Evolutionary conservation across 2,329 filamentous ascomycete species (phyloP).

Genomic region (Neoascochyta sp.): DNA sequence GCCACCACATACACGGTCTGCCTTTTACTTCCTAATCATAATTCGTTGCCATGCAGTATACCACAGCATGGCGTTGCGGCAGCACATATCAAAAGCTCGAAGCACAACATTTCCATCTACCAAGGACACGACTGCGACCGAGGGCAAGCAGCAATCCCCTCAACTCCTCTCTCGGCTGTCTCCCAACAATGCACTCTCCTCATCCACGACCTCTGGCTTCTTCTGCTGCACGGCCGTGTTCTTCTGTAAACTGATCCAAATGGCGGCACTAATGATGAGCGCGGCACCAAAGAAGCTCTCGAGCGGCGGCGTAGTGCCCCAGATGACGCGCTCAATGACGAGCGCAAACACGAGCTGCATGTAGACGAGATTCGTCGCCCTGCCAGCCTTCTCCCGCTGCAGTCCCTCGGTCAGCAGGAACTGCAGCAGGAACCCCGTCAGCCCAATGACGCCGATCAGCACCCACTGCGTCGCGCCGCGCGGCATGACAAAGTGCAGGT

Average conservation of each 20-base stretch:
- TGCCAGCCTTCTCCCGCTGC: conserved; percentile 59
- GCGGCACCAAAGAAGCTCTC: conserved; percentile 23
- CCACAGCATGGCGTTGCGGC: too few relatives aligned
- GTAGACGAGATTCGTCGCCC: conserved; percentile 62
- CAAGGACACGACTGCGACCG: too few relatives aligned
- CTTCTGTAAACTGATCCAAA: conserved; percentile 27
- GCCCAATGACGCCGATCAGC: conserved; percentile 63
- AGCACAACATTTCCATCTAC: too few relatives aligned
- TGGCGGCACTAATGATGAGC: conserved; percentile 24
- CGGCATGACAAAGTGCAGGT: conserved; percentile 55
- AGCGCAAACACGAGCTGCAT: conserved; percentile 64
- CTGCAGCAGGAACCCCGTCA: conserved; percentile 75
- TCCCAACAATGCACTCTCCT: conserved; percentile 21
- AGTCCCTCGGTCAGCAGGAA: conserved; percentile 73
- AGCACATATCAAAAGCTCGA: too few relatives aligned
- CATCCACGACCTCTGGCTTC: conserved; percentile 12
- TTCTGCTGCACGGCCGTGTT: conserved; percentile 6
- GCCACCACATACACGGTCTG: too few relatives aligned
- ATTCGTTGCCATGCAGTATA: too few relatives aligned
- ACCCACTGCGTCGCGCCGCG: conserved; percentile 56
- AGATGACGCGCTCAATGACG: conserved; percentile 58
- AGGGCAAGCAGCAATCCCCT: background rate
- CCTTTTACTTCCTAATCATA: too few relatives aligned
- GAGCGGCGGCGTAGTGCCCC: conserved; percentile 28
- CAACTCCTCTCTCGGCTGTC: conserved; percentile 3